Evolutionary conservation across 192 early-diverging fungal genomes (phyloP).

Genomic region (Pilaira anomala): DNA sequence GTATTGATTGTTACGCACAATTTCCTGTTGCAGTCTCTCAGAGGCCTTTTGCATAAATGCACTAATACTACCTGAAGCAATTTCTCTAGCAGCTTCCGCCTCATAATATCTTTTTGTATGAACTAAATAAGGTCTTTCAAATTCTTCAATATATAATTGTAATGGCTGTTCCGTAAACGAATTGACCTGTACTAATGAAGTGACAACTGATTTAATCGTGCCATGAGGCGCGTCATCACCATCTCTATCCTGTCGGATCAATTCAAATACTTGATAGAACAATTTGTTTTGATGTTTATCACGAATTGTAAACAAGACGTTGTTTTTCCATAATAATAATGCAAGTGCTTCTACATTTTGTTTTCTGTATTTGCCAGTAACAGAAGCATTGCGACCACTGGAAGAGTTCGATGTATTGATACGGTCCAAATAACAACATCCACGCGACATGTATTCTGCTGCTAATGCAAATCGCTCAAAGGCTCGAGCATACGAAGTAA

Average conservation of each 20-base stretch:
- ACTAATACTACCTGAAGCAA: slow-evolving; percentile 58
- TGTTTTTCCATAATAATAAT: slow-evolving; percentile 69
- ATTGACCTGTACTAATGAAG: slow-evolving; percentile 64
- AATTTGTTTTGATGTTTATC: slow-evolving; percentile 57
- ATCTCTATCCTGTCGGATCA: slow-evolving; percentile 65
- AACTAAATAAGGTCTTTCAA: slow-evolving; percentile 69
- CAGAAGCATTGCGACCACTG: slow-evolving; percentile 25
- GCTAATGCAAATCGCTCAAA: slow-evolving; percentile 66
- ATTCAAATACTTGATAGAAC: slow-evolving; percentile 65
- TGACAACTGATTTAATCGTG: slow-evolving; percentile 49
- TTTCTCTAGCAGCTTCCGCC: slow-evolving; percentile 55
- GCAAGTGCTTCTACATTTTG: slow-evolving; percentile 71
- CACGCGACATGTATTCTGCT: slow-evolving; percentile 50
- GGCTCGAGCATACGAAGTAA: slow-evolving; percentile 61
- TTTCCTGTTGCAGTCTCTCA: slow-evolving; percentile 62
- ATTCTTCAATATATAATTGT: slow-evolving; percentile 76
- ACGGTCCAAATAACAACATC: slow-evolving; percentile 75
- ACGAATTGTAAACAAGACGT: slow-evolving; percentile 60
- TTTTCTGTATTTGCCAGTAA: slow-evolving; percentile 48
- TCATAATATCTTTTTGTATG: slow-evolving; percentile 68
- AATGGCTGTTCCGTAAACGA: slow-evolving; percentile 60
- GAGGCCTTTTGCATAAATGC: slow-evolving; percentile 66
- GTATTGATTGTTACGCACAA: slow-evolving; percentile 52
- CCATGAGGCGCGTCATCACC: slow-evolving; percentile 53
- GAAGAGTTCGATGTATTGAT: slow-evolving; percentile 40